These are phyloP conservation scores for Paramecium biaurelia DNA, from an alignment of 73 alveolate species.

Conservation along the genomic window DNA sequence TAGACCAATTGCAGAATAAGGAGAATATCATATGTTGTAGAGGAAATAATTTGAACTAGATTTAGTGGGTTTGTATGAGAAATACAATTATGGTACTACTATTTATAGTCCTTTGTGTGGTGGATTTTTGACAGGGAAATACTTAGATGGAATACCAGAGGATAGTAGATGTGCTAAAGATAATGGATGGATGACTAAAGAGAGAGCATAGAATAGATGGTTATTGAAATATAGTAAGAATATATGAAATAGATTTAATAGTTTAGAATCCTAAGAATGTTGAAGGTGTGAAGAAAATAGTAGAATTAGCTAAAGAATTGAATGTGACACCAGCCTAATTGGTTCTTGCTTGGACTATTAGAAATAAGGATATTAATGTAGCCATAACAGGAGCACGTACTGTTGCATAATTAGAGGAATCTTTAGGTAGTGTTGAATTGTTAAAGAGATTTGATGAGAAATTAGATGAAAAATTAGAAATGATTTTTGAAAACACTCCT, in stretches of 20 bases:
- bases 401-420: conserved; percentile 75
- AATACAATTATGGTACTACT: conserved; percentile 85
- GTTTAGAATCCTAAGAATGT: conserved; percentile 16
- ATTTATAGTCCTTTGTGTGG: conserved; percentile 89
- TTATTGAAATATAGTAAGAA: background rate
- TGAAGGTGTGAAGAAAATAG: conserved; percentile 47
- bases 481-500: conserved; percentile 71
- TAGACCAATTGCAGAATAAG: conserved; percentile 94
- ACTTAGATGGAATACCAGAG: conserved; percentile 90
- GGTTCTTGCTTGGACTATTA: conserved; percentile 84
- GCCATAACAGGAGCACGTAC: conserved; percentile 78
- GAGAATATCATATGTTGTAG: conserved; percentile 84
- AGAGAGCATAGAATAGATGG: conserved; percentile 25
- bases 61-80: conserved; percentile 76
- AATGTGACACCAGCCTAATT: conserved; percentile 75
- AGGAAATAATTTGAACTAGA: conserved; percentile 92
- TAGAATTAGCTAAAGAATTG: conserved; percentile 66
- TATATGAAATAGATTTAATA: background rate
- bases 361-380: conserved; percentile 76
- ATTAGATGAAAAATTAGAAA: conserved; percentile 71
- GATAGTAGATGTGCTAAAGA: conserved; percentile 69
- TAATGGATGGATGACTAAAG: conserved; percentile 42
- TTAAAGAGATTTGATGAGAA: conserved; percentile 73
- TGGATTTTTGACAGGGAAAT: conserved; percentile 96
- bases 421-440: conserved; percentile 72